Conservation (phyloP, 2,329 filamentous ascomycete genomes). For the Periconia macrospinosa region DNA sequence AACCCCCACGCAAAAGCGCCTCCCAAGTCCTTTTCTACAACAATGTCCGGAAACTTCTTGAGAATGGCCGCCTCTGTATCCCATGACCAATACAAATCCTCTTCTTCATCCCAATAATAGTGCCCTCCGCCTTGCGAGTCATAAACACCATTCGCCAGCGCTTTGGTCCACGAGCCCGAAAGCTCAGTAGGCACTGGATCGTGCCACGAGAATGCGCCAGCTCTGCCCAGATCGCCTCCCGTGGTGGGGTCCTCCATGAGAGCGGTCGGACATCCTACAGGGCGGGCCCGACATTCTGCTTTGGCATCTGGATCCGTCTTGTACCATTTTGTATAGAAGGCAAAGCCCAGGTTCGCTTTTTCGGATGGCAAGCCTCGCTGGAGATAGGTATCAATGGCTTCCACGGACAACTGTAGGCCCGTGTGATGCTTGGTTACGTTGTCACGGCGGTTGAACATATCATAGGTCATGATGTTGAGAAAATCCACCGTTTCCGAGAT, state of each 20-base stretch:
- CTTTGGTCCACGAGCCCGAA: conserved; percentile 58
- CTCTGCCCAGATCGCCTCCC: conserved; percentile 61
- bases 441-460: conserved; percentile 70
- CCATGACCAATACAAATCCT: conserved; percentile 71
- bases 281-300: conserved; percentile 47
- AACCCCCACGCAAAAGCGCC: conserved; percentile 76
- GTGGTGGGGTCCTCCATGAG: conserved; percentile 61
- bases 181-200: conserved; percentile 46
- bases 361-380: conserved; percentile 55
- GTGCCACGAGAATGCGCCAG: conserved; percentile 58
- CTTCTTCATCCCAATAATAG: conserved; percentile 66
- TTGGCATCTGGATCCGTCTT: conserved; percentile 47
- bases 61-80: conserved; percentile 65
- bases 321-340: conserved; percentile 71
- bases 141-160: conserved; percentile 56
- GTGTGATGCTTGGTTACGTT: conserved; percentile 66
- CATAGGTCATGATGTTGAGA: conserved; percentile 72
- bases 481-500: conserved; percentile 66
- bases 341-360: conserved; percentile 66
- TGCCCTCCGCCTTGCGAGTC: conserved; percentile 64
- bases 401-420: conserved; percentile 58
- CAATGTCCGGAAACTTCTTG: conserved; percentile 62
- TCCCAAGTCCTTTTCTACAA: conserved; percentile 59
- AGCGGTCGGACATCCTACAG: conserved; percentile 63
- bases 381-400: conserved; percentile 62